Conservation (phyloP, 192 early-diverging fungal species). For the Cladochytrium replicatum region DNA sequence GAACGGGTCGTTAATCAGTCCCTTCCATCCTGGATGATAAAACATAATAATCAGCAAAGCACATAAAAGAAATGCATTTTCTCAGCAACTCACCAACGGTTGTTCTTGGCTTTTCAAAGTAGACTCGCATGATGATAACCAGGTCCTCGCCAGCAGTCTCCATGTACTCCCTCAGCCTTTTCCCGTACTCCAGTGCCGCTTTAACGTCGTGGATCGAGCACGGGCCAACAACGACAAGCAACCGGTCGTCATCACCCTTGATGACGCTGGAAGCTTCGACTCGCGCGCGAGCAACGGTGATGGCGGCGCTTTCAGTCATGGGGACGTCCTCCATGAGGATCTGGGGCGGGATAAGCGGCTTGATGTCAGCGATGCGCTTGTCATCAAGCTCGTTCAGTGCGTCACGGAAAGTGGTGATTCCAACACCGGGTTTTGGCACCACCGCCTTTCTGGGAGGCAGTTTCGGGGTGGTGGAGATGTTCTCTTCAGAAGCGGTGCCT, state of each 20-base stretch:
- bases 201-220: slow-evolving; percentile 90
- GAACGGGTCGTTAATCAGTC: slow-evolving; percentile 60
- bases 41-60: neutral
- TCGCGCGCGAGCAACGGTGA: slow-evolving; percentile 53
- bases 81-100: slow-evolving; percentile 86
- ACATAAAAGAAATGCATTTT: too few species aligned
- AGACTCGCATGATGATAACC: slow-evolving; percentile 85
- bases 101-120: slow-evolving; percentile 97
- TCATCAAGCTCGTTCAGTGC: slow-evolving; percentile 92
- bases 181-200: slow-evolving; percentile 75
- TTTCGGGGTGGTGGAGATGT: too few species aligned
- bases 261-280: slow-evolving; percentile 48
- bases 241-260: slow-evolving; percentile 67
- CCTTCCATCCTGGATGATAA: slow-evolving; percentile 89
- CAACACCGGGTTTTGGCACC: too few species aligned
- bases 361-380: slow-evolving; percentile 65
- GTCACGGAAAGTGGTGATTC: too few species aligned
- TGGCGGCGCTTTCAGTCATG: slow-evolving; percentile 60
- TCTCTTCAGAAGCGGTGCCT: too few species aligned
- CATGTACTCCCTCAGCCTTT: slow-evolving; percentile 17
- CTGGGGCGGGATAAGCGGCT: slow-evolving; percentile 66
- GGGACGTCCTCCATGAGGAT: slow-evolving; percentile 87
- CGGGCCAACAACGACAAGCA: slow-evolving; percentile 92
- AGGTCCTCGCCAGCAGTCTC: slow-evolving; percentile 37
- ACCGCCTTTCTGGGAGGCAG: too few species aligned